phyloP scores from a whole-genome alignment of 176 grass and related monocot species.

The Eragrostis curvula region DNA sequence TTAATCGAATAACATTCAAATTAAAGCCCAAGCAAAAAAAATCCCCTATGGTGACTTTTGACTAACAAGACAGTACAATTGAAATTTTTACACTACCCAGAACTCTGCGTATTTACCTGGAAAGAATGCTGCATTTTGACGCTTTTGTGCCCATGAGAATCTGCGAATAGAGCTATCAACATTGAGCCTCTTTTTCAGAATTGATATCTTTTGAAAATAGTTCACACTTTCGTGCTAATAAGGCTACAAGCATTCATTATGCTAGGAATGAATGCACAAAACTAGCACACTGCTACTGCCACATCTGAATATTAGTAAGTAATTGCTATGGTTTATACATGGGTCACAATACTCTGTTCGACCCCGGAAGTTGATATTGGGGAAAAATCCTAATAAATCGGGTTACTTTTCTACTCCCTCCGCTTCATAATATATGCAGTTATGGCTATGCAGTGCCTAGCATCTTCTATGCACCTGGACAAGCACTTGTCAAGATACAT shows the following conservation, averaged over 20 bases:
- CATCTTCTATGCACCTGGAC: too few relatives aligned
- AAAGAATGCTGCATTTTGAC: conserved; percentile 51
- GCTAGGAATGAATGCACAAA: not conserved
- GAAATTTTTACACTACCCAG: not conserved
- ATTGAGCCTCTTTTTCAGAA: not conserved
- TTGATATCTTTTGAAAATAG: not conserved
- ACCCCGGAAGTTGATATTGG: not conserved
- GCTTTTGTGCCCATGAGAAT: conserved; percentile 77
- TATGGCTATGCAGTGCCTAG: too few relatives aligned
- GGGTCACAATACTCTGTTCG: not conserved
- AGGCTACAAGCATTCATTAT: not conserved
- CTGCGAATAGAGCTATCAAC: conserved; percentile 28
- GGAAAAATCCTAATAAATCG: not conserved
- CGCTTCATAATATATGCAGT: too few relatives aligned
- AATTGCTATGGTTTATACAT: too few relatives aligned
- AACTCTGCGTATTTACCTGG: conserved; percentile 48
- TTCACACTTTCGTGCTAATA: not conserved
- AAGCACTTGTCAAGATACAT: too few relatives aligned
- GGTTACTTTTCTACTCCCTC: not conserved
- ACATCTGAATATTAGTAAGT: too few relatives aligned
- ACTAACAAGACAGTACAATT: not conserved
- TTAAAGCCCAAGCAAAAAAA: not conserved
- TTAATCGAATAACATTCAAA: not conserved
- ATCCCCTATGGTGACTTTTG: not conserved
- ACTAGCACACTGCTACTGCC: not conserved